Evolutionary conservation across 257 asterid species (phyloP), one percentile per base, ranked within the genome.

Genomic region (Nicotiana paniculata): DNA sequence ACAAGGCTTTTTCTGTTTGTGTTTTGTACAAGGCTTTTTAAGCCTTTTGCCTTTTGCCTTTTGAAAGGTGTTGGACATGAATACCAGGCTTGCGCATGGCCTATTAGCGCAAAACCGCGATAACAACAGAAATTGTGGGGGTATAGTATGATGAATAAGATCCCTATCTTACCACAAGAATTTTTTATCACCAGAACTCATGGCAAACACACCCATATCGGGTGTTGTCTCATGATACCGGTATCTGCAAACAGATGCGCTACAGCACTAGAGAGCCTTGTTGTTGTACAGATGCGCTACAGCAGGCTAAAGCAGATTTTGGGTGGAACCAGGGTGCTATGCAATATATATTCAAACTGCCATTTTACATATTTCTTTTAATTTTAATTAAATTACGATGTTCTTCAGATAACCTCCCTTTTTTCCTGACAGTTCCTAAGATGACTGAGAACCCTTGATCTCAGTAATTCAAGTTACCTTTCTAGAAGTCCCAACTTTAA

Each of bases 271-370:
- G 80, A 81, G 37, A 81, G 51, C 62, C 59, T 81, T 54, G 51
- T 72, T 70, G 80, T 58, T 21, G 72, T 81, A 57, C 70, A 70
- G 43, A 81, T 81, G 84, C 51, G 72, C 35, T 32, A 81, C 39
- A 81, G 84, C 70, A 57, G 30, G 28, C 30, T 81, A 80, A 57
- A 81, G 57, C 57, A 57, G 6, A 39, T 57, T 6, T 81, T 46
- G 72, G n/a, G 62, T n/a, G 80, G 65, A 69, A 81, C 59, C 16
- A 81, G 51, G 72, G 84, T 81, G 70, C 24, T 61, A 4, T 55
- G 12, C 79, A 30, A 68, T 33, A 30, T 16, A 16, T 68, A 15
- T 16, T 16, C 53, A 33, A 4, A 33, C 13, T 13, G 12, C 51
- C 43, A 68, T 68, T 30, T 68, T 68, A 15, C 26, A 10, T n/a